Evolutionary conservation across 2,329 filamentous ascomycete genomes (phyloP).

Genomic region (Cordyceps cicadae): DNA sequence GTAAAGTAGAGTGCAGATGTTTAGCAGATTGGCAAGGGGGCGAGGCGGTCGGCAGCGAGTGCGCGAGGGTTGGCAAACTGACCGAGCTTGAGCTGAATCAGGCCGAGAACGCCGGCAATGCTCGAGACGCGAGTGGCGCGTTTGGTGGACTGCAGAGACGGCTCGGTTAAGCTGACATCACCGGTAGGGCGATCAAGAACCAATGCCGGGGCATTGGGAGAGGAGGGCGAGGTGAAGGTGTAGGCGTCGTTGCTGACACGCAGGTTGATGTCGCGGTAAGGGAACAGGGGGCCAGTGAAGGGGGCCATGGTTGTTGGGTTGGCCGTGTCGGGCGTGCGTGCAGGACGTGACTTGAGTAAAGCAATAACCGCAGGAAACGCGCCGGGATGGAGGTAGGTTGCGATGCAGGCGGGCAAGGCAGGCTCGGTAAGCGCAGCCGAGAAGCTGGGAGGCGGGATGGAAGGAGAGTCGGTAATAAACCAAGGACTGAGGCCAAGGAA

Average conservation of each 20-base stretch:
- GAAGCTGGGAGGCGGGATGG: neutral
- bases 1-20: conserved; percentile 6
- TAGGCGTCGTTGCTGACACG: conserved; percentile 88
- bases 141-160: conserved; percentile 65
- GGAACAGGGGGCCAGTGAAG: conserved; percentile 37
- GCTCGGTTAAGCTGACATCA: conserved; percentile 78
- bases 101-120: conserved; percentile 88
- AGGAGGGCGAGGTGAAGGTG: conserved; percentile 92
- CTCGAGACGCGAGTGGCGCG: conserved; percentile 70
- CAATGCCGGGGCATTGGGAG: conserved; percentile 77
- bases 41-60: neutral
- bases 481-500: conserved; percentile 5
- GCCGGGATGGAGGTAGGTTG: neutral
- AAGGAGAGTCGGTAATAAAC: neutral
- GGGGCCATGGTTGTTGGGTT: conserved; percentile 27
- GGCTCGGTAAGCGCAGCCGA: neutral
- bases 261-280: conserved; percentile 95
- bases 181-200: conserved; percentile 88
- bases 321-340: conserved; percentile 1
- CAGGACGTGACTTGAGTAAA: neutral
- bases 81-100: conserved; percentile 91
- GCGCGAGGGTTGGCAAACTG: conserved; percentile 21
- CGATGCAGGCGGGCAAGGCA: neutral
- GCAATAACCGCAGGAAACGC: neutral
- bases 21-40: neutral